phyloP scores from a whole-genome alignment of 1,284 basidiomycete species.

The Cerrena zonata region DNA sequence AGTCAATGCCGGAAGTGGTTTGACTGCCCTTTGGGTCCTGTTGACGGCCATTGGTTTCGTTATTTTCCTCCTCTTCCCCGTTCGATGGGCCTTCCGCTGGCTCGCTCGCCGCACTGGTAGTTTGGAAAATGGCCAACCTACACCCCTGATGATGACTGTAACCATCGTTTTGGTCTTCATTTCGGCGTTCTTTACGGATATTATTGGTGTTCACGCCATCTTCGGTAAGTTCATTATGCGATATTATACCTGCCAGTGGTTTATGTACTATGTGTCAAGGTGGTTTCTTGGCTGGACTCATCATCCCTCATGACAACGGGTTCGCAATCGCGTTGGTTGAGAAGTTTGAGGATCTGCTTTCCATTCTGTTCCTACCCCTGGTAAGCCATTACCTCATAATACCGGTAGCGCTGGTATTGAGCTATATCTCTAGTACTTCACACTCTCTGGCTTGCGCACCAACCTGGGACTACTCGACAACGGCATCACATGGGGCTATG shows the following conservation, averaged over 20 bases:
- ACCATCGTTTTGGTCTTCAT: conserved; percentile 73
- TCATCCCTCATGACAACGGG: conserved; percentile 84
- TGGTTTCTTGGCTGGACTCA: conserved; percentile 82
- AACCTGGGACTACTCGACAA: conserved; percentile 75
- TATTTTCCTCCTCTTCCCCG: conserved; percentile 60
- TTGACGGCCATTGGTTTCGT: conserved; percentile 52
- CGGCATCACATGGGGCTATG: conserved; percentile 82
- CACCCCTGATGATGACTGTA: conserved; percentile 72
- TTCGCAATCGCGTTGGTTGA: conserved; percentile 74
- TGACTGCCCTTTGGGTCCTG: conserved; percentile 59
- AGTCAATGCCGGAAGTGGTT: conserved; percentile 50
- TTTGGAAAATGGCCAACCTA: conserved; percentile 69
- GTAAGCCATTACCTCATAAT: conserved; percentile 36
- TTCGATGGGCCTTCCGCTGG: conserved; percentile 61
- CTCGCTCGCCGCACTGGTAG: conserved; percentile 67
- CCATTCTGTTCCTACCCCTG: conserved; percentile 75
- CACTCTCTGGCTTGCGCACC: conserved; percentile 76
- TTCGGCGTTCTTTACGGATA: conserved; percentile 83
- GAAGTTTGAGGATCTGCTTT: conserved; percentile 75
- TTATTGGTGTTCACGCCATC: conserved; percentile 72
- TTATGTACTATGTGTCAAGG: conserved; percentile 46
- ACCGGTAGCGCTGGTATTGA: neutral
- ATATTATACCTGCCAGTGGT: neutral
- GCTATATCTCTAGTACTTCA: conserved; percentile 60
- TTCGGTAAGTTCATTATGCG: conserved; percentile 31